Base-by-base conservation (phyloP, 1,284 basidiomycete genomes). In the Ustilago cynodontis region DNA sequence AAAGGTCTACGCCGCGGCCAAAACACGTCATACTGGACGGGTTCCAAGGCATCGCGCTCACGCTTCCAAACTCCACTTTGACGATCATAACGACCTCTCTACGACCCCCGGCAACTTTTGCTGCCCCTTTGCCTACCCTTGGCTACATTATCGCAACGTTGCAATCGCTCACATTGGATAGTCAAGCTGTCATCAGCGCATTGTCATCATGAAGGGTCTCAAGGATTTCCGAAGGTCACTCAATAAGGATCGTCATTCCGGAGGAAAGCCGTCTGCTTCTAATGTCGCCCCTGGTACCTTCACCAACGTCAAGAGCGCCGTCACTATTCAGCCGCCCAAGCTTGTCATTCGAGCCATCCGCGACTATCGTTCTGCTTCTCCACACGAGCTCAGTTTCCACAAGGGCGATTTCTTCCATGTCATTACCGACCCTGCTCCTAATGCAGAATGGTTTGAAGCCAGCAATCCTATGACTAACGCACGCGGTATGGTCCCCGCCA, bases 321-420 rank as follows among this genome's bases (percentile, higher is more conserved):
- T 74, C 20, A 69, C 65, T 28, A 80, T 79, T 31, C 85, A 71
- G 5, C 95, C 95, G 1, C 95, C 97, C 0, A 93, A 96, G 87
- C 96, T 95, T 86, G 95, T 98, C 84, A 97, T 99, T 82, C 92
- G 93, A 66, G 95, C 97, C 6, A 88, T 93, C 72, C 87, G 89
- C 28, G 86, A 89, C 22, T 92, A 95, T 87, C 88, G 89, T 49
- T 91, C 93, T 1, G 89, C 90, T 63, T 90, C 91, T 0, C 93
- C 94, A 0, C 92, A 94, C 83, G 93, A 98, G 84, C 90, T 99
- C 61, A 91, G 93, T 49, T 99, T 98, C 86, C 89, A 91, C 78
- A 93, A 93, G 87, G 97, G 97, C 72, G 97, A 99, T 88, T 98
- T 98, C 87, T 98, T 98, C 88, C 94, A 98, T 87, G 95, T 99